Conservation (phyloP, 2,329 filamentous ascomycete species). For the Aspergillus felis region DNA sequence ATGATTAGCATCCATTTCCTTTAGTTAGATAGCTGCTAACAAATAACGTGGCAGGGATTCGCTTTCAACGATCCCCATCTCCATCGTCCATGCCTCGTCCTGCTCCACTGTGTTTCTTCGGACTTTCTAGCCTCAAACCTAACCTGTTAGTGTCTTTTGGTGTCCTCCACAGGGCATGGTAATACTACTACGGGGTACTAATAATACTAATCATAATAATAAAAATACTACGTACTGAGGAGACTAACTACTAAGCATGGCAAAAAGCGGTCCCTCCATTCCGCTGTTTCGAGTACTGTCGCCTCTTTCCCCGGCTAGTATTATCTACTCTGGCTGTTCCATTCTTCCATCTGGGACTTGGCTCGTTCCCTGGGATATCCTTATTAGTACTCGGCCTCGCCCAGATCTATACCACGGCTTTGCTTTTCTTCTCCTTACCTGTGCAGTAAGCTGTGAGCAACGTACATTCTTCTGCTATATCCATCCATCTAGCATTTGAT, state of each 20-base stretch:
- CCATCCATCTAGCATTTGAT: not conserved
- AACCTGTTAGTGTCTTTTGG: not conserved
- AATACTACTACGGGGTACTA: no score
- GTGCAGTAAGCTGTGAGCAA: not conserved
- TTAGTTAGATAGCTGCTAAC: not conserved
- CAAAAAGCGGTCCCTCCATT: not conserved
- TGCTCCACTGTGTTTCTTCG: conserved; percentile 18
- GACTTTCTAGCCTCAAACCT: conserved; percentile 17
- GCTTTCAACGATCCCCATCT: not conserved
- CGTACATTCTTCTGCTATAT: not conserved
- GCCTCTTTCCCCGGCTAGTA: not conserved
- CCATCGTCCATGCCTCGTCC: conserved; percentile 6
- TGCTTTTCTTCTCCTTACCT: not conserved
- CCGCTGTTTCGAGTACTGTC: not conserved
- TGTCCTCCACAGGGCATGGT: not conserved
- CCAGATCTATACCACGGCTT: not conserved
- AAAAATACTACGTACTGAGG: not conserved
- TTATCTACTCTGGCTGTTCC: not conserved
- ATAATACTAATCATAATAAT: not conserved
- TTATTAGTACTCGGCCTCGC: not conserved
- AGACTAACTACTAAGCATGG: not conserved
- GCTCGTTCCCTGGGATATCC: not conserved
- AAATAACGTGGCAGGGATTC: not conserved
- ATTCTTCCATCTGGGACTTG: not conserved
- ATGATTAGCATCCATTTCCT: not conserved